Conservation (phyloP, 768 basidiomycete genomes). For the Leccinum rimulosum region DNA sequence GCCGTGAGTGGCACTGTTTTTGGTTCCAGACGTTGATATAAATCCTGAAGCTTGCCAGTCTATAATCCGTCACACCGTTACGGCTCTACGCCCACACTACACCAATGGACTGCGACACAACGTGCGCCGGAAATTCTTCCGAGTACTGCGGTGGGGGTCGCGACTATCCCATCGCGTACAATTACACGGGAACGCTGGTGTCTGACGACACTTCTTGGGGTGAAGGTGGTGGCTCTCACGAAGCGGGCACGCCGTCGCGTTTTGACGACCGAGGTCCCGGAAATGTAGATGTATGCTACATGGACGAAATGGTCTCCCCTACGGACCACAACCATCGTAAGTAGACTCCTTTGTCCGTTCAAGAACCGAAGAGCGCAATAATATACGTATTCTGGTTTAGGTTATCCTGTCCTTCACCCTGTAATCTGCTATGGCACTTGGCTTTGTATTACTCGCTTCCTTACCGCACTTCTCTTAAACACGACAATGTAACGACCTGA, state of each 20-base stretch:
- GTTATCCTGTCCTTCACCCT: constrained; percentile 52
- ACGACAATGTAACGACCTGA: constrained; percentile 28
- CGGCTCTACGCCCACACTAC: constrained; percentile 33
- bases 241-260: too few species aligned
- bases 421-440: constrained; percentile 51
- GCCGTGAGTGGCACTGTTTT: constrained; percentile 38
- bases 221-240: not conserved
- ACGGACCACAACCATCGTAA: constrained; percentile 19
- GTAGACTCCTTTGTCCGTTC: constrained; percentile 4
- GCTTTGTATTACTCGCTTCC: constrained; percentile 51
- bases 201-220: not conserved
- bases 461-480: constrained; percentile 34
- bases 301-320: constrained; percentile 9
- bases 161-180: constrained; percentile 35
- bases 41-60: constrained; percentile 37
- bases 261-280: too few species aligned
- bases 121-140: constrained; percentile 26
- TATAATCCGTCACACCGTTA: constrained; percentile 16
- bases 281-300: too few species aligned
- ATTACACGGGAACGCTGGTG: constrained; percentile 2
- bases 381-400: constrained; percentile 16
- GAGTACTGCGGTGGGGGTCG: constrained; percentile 72
- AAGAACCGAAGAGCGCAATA: not conserved
- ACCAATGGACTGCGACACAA: constrained; percentile 49
- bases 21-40: constrained; percentile 35